A percentile compares a stretch with the other conserved stretches of the same genome.
These are phyloP conservation scores for Gossypium rotundifolium DNA, from an alignment of 345 rosid genomes.

Conservation along the genomic window DNA sequence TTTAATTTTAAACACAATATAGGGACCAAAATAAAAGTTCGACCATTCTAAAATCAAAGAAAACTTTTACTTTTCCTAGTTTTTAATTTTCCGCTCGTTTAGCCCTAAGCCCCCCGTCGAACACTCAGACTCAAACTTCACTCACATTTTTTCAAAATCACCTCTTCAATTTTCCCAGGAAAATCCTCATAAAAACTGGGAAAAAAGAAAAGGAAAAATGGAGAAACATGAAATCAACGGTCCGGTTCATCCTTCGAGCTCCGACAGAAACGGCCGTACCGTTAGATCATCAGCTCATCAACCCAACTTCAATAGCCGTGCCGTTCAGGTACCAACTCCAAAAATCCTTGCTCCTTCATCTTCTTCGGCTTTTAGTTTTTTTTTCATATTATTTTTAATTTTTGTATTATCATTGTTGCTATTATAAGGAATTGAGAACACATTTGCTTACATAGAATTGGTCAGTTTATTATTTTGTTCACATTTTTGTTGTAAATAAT, in stretches of 20 bases:
- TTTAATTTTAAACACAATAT: too few species aligned
- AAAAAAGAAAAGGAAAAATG: constrained; percentile 12
- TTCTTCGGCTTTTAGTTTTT: constrained; percentile 10
- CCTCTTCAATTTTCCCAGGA: background rate
- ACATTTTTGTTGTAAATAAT: background rate
- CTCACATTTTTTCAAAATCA: background rate
- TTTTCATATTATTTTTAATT: background rate
- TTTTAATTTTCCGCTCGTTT: too few species aligned
- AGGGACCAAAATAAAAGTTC: too few species aligned
- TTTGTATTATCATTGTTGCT: background rate
- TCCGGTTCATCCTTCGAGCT: constrained; percentile 15
- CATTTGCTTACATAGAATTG: background rate
- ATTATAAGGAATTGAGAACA: background rate
- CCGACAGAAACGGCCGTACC: constrained; percentile 16
- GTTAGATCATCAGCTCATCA: constrained; percentile 21
- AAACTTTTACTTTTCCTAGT: too few species aligned
- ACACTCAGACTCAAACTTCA: background rate
- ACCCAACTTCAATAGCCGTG: constrained; percentile 35
- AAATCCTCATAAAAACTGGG: background rate
- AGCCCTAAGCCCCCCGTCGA: background rate
- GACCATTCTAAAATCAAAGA: too few species aligned
- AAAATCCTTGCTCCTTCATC: constrained; percentile 2
- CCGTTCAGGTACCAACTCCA: constrained; percentile 37
- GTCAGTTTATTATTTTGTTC: background rate
- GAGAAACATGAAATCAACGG: constrained; percentile 28